Base-by-base conservation (phyloP, 2,329 filamentous ascomycete species). In the Metarhizium humberi region DNA sequence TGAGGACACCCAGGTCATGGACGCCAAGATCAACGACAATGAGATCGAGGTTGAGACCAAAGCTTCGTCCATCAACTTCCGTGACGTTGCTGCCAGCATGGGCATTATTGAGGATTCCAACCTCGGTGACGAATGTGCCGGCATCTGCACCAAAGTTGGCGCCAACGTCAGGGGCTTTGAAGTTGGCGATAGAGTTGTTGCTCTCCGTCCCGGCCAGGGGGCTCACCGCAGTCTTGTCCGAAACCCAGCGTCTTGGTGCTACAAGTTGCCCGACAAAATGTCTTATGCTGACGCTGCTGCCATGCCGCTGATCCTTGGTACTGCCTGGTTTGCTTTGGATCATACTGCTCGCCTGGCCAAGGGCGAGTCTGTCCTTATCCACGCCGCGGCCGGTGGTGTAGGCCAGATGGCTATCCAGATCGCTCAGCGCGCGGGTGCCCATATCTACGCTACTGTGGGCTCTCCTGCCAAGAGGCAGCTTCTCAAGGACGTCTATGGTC, bases 371-470 rank as follows among this genome's bases (percentile, higher is more conserved):
- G 62, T 75, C 8, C 64, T 76, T 6, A 65, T 75, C 45, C 70
- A 74, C 53, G 64, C 66, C 4, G 73, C 66, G 0, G 65, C 68
- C 1, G 68, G 71, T 38, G 64, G 67, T 5, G 64, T 71, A 2
- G 73, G 73, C 4, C 68, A 71, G 55, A 68, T 68, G 13, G 71
- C 70, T 5, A 62, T 75, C 14, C 69, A 70, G 40, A 58, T 75
- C 0, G 69, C 71, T 45, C 63, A 62, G 47, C 53, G 57, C 4
- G 58, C 62, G 10, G 71, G 69, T 1, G 71, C 71, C 11, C 62
- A 65, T 2, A 58, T 78, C 2, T 74, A 71, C 34, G 68, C 66
- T 1, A 76, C 71, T 0, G 71, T 72, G 0, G 60, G 65, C 4
- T 61, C 62, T 2, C 30, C 59, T 3, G 64, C 62, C 11, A 71